Base-by-base conservation (phyloP, 2,329 filamentous ascomycete species). In the Alternaria triticina region DNA sequence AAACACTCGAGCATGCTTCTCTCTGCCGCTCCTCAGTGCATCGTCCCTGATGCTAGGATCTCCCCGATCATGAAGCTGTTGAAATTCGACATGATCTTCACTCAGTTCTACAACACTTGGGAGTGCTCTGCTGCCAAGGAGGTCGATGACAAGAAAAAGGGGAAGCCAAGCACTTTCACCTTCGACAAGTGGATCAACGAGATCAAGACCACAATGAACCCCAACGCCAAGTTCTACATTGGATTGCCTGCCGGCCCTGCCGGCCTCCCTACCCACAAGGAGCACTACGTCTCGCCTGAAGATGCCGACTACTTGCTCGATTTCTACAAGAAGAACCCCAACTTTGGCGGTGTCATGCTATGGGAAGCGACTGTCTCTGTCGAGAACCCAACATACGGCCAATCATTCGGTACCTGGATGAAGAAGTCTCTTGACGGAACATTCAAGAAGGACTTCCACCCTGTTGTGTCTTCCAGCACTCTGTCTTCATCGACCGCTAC, bases 261-360 rank as follows among this genome's bases (percentile, higher is more conserved):
- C 13, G 78, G 74, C 13, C 69, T 70, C 12, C 67, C 68, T 3
- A 55, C 33, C 7, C 43, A 78, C 49, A 62, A 67, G 15, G 69
- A 72, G 0, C 81, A 81, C 69, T 88, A 88, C 70, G 74, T 89
- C 15, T 74, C 72, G 2, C 83, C 84, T 0, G 61, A 69, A 1
- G 81, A 87, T 62, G 85, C 83, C 3, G 74, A 82, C 57, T 69
- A 71, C 3, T 67, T 88, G 56, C 75, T 23, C 81, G 80, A 64
- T 72, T 72, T 71, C 36, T 74, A 74, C 66, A 50, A 66, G 46
- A 46, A 30, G 15, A 72, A 78, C 2, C 59, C 78, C 22, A 77
- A 75, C 2, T 89, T 89, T 66, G 87, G 86, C 44, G 87, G 87
- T 77, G 79, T 88, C 44, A 89, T 88, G 86, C 73, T 89, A 6